Conservation (phyloP, 2,329 filamentous ascomycete species). For the Diaporthe amygdali region DNA sequence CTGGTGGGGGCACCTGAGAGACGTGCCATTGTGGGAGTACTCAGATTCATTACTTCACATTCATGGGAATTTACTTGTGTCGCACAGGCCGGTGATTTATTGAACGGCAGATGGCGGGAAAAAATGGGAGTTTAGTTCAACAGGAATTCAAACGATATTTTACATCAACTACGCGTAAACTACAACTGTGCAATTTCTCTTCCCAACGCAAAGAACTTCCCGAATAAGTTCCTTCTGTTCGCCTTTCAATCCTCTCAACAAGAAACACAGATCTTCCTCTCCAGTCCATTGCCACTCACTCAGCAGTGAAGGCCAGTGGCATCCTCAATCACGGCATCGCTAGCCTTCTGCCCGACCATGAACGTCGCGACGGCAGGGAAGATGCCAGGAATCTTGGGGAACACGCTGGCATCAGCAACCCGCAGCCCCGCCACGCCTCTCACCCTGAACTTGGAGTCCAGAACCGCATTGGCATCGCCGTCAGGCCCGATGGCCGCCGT, state of each 20-base stretch:
- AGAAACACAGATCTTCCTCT: neutral
- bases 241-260: no score
- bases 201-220: no score
- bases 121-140: no score
- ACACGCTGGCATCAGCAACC: conserved; percentile 62
- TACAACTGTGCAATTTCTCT: no score
- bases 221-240: no score
- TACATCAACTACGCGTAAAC: no score
- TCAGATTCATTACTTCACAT: no score
- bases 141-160: no score
- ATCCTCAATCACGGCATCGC: conserved; percentile 55
- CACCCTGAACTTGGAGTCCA: conserved; percentile 61
- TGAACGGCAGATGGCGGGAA: no score
- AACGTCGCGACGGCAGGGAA: conserved; percentile 57
- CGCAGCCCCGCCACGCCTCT: conserved; percentile 55
- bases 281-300: neutral
- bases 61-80: no score
- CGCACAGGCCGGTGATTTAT: no score
- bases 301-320: neutral
- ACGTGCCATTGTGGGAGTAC: no score
- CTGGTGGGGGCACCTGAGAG: neutral
- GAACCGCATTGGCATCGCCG: conserved; percentile 55
- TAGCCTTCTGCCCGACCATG: conserved; percentile 66
- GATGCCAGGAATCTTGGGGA: conserved; percentile 54
- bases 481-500: conserved; percentile 58